Evolutionary conservation across 2,329 filamentous ascomycete species (phyloP), one percentile per base, ranked within the genome.

Genomic region (Juglanconis oblonga): DNA sequence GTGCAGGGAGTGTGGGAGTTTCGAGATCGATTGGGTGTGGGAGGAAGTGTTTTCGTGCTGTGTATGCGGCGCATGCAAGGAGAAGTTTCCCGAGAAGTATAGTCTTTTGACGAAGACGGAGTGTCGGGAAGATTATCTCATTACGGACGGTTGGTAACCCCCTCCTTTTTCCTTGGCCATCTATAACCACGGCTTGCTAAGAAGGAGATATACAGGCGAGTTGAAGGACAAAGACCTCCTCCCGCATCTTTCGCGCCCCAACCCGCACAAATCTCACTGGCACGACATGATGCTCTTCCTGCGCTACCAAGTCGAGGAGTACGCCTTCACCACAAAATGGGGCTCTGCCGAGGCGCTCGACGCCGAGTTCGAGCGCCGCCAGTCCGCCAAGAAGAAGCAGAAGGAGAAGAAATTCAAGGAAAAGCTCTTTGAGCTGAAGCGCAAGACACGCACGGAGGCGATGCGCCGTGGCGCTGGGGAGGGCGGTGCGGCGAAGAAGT

Each of bases 231-330:
- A 87, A 59, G 89, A 93, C 14, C 79, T 99, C 1, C 81, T 99
- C 0, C 94, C 94, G 0, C 93, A 96, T 72, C 81, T 99, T 8
- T 89, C 90, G 57, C 88, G 88, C 38, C 94, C 95, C 1, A 99
- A 99, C 68, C 95, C 95, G 0, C 95, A 97, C 76, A 97, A 97
- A 73, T 87, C 90, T 0, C 92, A 93, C 61, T 99, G 92, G 91
- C 92, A 97, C 73, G 92, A 96, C 78, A 99, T 99, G 95, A 97
- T 97, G 88, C 83, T 99, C 2, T 99, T 95, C 72, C 80, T 99
- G 29, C 89, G 95, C 1, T 96, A 87, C 62, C 95, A 99, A 71
- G 91, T 99, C 2, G 95, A 99, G 71, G 92, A 92, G 59, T 97
- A 97, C 71, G 95, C 94, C 0, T 88, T 98, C 68, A 86, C 82